Percentiles rank a stretch among this genome's conserved stretches.
Evolutionary conservation across 148 eudicot species (phyloP).

Genomic region (Vaccinium corymbosum): DNA sequence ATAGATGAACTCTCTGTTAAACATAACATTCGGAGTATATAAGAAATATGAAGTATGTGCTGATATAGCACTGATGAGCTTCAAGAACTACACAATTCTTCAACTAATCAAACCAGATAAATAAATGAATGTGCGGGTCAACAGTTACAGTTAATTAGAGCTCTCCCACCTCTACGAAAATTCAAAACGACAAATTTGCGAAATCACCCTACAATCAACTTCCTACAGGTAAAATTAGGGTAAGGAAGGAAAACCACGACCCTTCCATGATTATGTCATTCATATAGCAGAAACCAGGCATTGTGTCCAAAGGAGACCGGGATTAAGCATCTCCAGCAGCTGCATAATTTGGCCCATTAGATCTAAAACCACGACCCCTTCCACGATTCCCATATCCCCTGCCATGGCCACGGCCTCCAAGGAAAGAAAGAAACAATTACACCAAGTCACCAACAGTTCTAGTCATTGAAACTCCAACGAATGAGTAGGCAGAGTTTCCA

Average conservation of each 20-base stretch:
- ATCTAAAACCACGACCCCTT: constrained; percentile 59
- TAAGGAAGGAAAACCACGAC: too few species aligned
- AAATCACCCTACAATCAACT: constrained; percentile 37
- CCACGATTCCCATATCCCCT: constrained; percentile 61
- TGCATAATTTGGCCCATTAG: constrained; percentile 55
- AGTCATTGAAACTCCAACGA: too few species aligned
- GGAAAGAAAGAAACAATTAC: background rate
- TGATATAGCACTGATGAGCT: background rate
- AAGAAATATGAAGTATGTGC: background rate
- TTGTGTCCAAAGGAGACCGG: constrained; percentile 10
- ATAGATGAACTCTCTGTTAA: too few species aligned
- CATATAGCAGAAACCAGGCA: constrained; percentile 29
- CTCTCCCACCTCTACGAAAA: constrained; percentile 23
- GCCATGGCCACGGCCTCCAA: constrained; percentile 70
- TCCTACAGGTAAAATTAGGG: constrained; percentile 42
- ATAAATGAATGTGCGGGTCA: constrained; percentile 55
- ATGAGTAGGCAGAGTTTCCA: too few species aligned
- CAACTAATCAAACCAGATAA: background rate
- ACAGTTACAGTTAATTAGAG: constrained; percentile 32
- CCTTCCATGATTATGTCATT: too few species aligned
- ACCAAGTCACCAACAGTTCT: too few species aligned
- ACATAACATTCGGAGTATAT: background rate
- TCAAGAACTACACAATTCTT: background rate
- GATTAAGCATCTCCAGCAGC: constrained; percentile 45
- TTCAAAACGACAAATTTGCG: background rate